phyloP scores from a whole-genome alignment of 345 rosid species.

The Eucalyptus tenuipes region DNA sequence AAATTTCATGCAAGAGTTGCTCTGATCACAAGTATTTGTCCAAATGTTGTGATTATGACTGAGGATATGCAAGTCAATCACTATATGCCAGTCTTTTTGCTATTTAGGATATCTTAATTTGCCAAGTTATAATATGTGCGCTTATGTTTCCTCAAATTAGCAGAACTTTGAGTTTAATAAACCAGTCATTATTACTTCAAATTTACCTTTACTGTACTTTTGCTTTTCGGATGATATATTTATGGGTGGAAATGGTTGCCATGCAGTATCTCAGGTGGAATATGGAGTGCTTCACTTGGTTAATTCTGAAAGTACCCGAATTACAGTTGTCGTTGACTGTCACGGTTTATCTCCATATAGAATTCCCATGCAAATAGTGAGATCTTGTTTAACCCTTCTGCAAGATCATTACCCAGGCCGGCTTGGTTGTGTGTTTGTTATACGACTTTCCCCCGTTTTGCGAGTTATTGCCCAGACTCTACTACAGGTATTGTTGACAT shows the following conservation, averaged over 20 bases:
- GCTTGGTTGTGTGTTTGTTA: slow-evolving; percentile 73
- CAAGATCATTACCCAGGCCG: slow-evolving; percentile 89
- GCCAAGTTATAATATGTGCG: background rate
- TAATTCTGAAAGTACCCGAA: slow-evolving; percentile 42
- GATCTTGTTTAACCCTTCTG: slow-evolving; percentile 74
- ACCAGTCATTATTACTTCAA: background rate
- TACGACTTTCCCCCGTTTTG: slow-evolving; percentile 81
- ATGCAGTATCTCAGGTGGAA: slow-evolving; percentile 92
- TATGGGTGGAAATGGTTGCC: background rate
- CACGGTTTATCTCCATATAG: slow-evolving; percentile 71
- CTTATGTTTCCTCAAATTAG: background rate
- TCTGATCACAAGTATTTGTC: background rate
- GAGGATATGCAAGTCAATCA: background rate
- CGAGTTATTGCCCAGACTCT: slow-evolving; percentile 84
- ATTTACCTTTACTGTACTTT: background rate
- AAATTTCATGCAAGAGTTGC: background rate
- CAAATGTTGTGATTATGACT: background rate
- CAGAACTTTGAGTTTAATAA: background rate
- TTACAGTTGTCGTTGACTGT: slow-evolving; percentile 85
- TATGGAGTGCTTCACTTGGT: slow-evolving; percentile 57
- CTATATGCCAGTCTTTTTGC: background rate
- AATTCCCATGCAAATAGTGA: slow-evolving; percentile 87
- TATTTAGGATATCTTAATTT: background rate
- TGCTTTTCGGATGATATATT: background rate
- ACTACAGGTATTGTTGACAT: slow-evolving; percentile 44